Base-by-base conservation (phyloP, 139 green algal genomes). In the Yamagishiella unicocca region DNA sequence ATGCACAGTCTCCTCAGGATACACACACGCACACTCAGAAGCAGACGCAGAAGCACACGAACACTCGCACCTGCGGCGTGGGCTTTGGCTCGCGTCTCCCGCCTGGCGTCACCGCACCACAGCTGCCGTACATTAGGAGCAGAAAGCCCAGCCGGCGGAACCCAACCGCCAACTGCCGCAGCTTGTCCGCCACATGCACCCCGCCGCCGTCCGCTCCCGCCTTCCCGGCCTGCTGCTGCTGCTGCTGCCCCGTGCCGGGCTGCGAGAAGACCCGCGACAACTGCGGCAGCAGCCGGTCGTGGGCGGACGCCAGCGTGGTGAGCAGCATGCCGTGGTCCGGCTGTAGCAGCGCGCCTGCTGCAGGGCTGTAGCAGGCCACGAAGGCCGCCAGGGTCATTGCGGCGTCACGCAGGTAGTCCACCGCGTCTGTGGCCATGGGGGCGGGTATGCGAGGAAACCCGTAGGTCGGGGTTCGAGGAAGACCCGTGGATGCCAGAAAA, bases 381-480 rank as follows among this genome's bases (percentile, higher is more conserved):
- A 98, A 90, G 19, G 90, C 89, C 37, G 76, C 82, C 9, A 98
- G 80, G 0, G 93, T 97, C 24, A 93, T 37, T 54, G 80, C 90
- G 0, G 91, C 89, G 76, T 98, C 96, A 2, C 77, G 71, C 54
- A 97, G 43, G 84, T 98, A 98, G 1, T 50, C 33, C 3, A 92
- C 42, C 5, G 90, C 94, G 84, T 97, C 95, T 95, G 92, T 12
- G n/a, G 7, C 7, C 1, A 3, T 43, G 66, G 19, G 5, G 31
- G 5, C 37, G 71, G 19, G 40, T 7, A 10, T 21, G 76, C 2
- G 31, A 10, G n/a, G n/a, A n/a, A n/a, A n/a, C n/a, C n/a, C n/a
- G n/a, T n/a, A n/a, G n/a, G n/a, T n/a, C n/a, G n/a, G n/a, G n/a
- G n/a, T n/a, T n/a, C n/a, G n/a, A n/a, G n/a, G n/a, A n/a, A n/a